Evolutionary conservation across 257 asterid species (phyloP).

Genomic region (Capsicum rhomboideum): DNA sequence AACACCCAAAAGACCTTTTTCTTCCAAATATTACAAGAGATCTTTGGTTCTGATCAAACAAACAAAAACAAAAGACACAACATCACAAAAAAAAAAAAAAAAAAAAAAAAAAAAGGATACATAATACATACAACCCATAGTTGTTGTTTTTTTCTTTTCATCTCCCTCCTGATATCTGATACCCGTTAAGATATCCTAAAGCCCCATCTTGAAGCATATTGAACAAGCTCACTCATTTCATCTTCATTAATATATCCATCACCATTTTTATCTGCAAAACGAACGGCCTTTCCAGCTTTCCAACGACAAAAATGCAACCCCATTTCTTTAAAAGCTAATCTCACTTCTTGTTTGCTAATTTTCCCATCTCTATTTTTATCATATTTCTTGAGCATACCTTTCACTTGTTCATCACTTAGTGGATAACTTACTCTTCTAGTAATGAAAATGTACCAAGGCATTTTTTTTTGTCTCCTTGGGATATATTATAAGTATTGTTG

Average conservation of each 20-base stretch:
- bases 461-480: background rate
- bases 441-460: background rate
- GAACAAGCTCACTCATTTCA: conserved; percentile 1
- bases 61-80: too few relatives aligned
- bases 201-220: background rate
- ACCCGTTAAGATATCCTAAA: background rate
- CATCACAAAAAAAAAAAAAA: background rate
- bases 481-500: background rate
- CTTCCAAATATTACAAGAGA: too few relatives aligned
- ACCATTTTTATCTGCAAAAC: background rate
- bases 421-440: background rate
- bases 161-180: background rate
- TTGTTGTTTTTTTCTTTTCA: background rate
- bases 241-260: conserved; percentile 14
- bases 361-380: conserved; percentile 14
- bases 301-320: background rate
- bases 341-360: conserved; percentile 3
- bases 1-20: too few relatives aligned
- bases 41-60: too few relatives aligned
- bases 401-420: background rate
- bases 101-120: background rate
- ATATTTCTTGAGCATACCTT: background rate
- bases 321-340: background rate
- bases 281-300: conserved; percentile 6
- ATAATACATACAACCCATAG: background rate